Evolutionary conservation across 305 asterid genomes (phyloP).

Genomic region (Ilex paraguariensis): DNA sequence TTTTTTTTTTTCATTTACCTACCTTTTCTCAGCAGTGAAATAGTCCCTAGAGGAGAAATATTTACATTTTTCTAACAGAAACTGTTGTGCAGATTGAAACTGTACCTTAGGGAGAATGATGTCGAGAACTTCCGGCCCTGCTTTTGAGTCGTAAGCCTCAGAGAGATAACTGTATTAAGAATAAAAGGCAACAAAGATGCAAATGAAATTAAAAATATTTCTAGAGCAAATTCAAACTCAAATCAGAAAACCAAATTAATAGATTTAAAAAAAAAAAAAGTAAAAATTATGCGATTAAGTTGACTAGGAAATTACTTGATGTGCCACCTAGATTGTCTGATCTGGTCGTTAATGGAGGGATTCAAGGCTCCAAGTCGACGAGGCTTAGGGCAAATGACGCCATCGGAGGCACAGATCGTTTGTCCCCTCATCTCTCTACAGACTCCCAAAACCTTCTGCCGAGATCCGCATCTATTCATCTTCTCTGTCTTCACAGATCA

Average conservation of each 20-base stretch:
- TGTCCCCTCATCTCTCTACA: constrained; percentile 23
- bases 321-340: constrained; percentile 24
- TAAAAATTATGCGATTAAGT: too few species aligned
- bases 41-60: background rate
- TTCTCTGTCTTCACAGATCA: constrained; percentile 6
- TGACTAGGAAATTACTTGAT: constrained; percentile 20
- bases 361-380: background rate
- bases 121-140: constrained; percentile 54
- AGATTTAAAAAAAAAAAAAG: background rate
- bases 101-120: constrained; percentile 48
- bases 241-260: background rate
- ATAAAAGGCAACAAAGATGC: background rate
- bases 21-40: background rate
- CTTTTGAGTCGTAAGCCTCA: constrained; percentile 42
- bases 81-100: too few species aligned
- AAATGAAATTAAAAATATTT: background rate
- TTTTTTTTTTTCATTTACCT: too few species aligned
- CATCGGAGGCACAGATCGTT: constrained; percentile 21
- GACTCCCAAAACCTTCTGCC: constrained; percentile 36
- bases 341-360: constrained; percentile 15
- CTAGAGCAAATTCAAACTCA: background rate
- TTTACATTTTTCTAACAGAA: too few species aligned
- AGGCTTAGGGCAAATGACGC: constrained; percentile 51
- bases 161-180: constrained; percentile 22
- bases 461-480: constrained; percentile 46